A percentile compares a stretch with the other conserved stretches of the same genome.
phyloP scores from a whole-genome alignment of 495 filamentous ascomycete species.

The Acidomyces sp. region DNA sequence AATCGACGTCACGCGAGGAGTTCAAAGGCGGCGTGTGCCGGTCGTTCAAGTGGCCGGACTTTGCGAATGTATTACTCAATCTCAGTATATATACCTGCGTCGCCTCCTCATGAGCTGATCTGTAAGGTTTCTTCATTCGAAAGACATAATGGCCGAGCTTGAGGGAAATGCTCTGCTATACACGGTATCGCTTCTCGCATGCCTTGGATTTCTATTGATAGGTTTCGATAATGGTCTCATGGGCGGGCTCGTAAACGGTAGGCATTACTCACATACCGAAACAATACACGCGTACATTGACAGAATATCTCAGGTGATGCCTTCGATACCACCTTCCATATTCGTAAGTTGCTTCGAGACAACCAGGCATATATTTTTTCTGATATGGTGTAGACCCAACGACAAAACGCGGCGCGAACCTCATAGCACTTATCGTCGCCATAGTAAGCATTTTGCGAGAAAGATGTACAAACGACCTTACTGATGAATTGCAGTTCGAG shows the following conservation, averaged over 20 bases:
- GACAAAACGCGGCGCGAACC: not conserved
- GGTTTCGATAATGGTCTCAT: constrained; percentile 2
- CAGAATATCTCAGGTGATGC: not conserved
- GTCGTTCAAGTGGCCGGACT: no score
- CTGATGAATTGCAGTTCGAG: not conserved
- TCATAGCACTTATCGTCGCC: not conserved
- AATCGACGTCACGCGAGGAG: no score
- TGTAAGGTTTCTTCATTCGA: no score
- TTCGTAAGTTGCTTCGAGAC: not conserved
- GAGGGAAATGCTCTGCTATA: no score
- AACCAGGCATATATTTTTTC: not conserved
- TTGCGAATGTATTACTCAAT: no score
- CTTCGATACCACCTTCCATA: not conserved
- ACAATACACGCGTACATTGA: not conserved
- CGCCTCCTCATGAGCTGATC: no score
- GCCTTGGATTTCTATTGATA: not conserved
- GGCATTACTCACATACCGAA: not conserved
- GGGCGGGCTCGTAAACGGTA: not conserved
- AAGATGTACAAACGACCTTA: not conserved
- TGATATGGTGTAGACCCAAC: not conserved
- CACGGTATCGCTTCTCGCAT: not conserved
- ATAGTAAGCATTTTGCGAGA: not conserved
- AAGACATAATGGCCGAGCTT: no score
- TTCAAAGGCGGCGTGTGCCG: no score
- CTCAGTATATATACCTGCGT: no score